Percentiles rank a stretch among this genome's conserved stretches.
Evolutionary conservation across 1,284 basidiomycete species (phyloP).

Genomic region (Leccinum ponderosum): DNA sequence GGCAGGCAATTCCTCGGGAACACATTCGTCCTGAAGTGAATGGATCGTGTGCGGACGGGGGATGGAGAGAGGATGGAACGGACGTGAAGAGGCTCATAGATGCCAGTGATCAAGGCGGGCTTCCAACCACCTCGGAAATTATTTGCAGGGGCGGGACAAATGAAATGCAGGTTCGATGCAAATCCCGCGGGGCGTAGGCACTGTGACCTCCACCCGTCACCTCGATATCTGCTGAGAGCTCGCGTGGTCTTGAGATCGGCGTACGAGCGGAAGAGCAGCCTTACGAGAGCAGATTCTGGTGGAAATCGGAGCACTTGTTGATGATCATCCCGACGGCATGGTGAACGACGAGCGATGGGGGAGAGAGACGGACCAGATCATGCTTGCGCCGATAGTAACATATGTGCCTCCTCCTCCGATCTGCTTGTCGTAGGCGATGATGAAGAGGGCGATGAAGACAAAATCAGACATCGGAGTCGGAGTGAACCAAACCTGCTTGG

Average conservation of each 20-base stretch:
- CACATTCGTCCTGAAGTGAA: constrained; percentile 64
- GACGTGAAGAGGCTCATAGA: constrained; percentile 89
- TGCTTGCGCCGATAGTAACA: constrained; percentile 74
- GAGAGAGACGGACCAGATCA: constrained; percentile 54
- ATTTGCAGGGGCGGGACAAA: constrained; percentile 61
- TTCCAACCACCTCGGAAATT: constrained; percentile 69
- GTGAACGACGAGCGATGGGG: neutral
- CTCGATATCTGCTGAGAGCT: constrained; percentile 78
- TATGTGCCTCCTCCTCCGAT: constrained; percentile 92
- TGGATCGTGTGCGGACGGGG: constrained; percentile 1
- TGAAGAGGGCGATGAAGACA: constrained; percentile 84
- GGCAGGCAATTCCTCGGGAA: constrained; percentile 74
- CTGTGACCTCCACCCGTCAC: constrained; percentile 68
- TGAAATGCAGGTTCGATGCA: constrained; percentile 70
- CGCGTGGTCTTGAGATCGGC: constrained; percentile 60
- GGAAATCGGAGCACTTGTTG: constrained; percentile 81
- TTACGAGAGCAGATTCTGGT: constrained; percentile 58
- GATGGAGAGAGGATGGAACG: constrained; percentile 25
- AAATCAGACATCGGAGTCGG: constrained; percentile 37
- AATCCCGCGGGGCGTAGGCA: constrained; percentile 57
- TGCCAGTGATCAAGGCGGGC: constrained; percentile 57
- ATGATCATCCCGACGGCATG: constrained; percentile 75
- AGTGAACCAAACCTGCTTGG: neutral
- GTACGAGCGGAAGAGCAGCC: constrained; percentile 72
- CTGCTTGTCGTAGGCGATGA: constrained; percentile 73